These are phyloP conservation scores for Neonectria faginata DNA, from an alignment of 2,329 filamentous ascomycete genomes.

Conservation along the genomic window DNA sequence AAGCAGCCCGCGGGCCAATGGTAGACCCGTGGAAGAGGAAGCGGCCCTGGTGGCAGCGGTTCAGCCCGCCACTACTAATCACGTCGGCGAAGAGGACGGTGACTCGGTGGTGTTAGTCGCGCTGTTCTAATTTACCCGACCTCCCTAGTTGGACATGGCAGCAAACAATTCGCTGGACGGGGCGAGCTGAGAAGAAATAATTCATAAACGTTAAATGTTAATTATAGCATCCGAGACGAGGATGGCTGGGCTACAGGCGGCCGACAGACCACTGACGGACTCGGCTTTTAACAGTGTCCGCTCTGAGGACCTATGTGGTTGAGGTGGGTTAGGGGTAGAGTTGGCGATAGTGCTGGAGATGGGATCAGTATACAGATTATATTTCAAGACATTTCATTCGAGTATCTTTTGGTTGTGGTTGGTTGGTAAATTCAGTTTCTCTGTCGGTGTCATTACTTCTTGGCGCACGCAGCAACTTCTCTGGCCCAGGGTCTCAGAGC, in stretches of 20 bases:
- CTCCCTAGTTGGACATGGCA: neutral
- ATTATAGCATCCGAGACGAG: constrained; percentile 28
- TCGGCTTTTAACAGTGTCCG: too few relatives aligned
- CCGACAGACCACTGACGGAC: too few relatives aligned
- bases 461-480: too few relatives aligned
- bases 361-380: too few relatives aligned
- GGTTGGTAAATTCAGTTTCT: too few relatives aligned
- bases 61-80: constrained; percentile 28
- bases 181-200: constrained; percentile 8
- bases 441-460: too few relatives aligned
- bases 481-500: neutral
- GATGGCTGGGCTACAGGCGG: neutral
- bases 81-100: constrained; percentile 26
- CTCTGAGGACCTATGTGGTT: too few relatives aligned
- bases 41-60: constrained; percentile 24
- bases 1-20: neutral
- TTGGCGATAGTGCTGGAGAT: too few relatives aligned
- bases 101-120: constrained; percentile 17
- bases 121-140: neutral
- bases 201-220: constrained; percentile 20
- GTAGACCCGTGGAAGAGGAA: constrained; percentile 20
- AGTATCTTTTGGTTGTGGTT: too few relatives aligned
- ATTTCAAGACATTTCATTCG: too few relatives aligned
- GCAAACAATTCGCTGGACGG: neutral
- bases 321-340: too few relatives aligned